These are phyloP conservation scores for Amoeboaphelidium protococcarum DNA, from an alignment of 371 early-diverging fungal genomes.

Conservation along the genomic window DNA sequence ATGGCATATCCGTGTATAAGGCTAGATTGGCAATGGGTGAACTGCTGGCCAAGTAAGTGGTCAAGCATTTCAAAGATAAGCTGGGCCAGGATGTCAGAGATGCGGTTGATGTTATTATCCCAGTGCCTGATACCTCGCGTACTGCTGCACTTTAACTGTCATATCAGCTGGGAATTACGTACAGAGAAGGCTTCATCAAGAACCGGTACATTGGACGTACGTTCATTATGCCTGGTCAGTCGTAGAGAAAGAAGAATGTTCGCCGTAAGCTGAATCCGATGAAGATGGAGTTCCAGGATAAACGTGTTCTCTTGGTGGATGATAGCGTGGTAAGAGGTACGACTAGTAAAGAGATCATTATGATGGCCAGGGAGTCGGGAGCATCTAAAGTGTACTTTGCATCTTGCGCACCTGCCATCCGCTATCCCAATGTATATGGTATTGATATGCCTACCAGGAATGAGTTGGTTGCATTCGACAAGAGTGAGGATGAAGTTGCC, in stretches of 20 bases:
- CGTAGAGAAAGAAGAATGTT: slow-evolving; percentile 52
- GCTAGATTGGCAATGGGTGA: slow-evolving; percentile 90
- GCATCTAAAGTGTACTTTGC: slow-evolving; percentile 95
- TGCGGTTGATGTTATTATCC: slow-evolving; percentile 90
- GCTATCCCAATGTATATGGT: slow-evolving; percentile 92
- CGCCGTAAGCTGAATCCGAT: slow-evolving; percentile 89
- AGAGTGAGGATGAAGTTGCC: slow-evolving; percentile 54
- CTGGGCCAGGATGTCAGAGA: slow-evolving; percentile 29
- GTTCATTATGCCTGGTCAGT: slow-evolving; percentile 95
- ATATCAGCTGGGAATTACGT: slow-evolving; percentile 48
- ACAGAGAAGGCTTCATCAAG: slow-evolving; percentile 94
- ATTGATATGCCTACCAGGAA: slow-evolving; percentile 89
- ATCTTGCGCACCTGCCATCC: slow-evolving; percentile 79
- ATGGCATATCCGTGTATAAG: slow-evolving; percentile 91
- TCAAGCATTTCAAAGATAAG: slow-evolving; percentile 36
- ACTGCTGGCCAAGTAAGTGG: slow-evolving; percentile 66
- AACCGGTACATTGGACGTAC: slow-evolving; percentile 92
- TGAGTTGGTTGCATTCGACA: slow-evolving; percentile 64
- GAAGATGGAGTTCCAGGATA: slow-evolving; percentile 74
- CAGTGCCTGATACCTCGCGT: slow-evolving; percentile 86
- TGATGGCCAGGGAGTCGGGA: slow-evolving; percentile 92
- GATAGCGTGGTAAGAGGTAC: slow-evolving; percentile 94
- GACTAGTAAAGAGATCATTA: slow-evolving; percentile 84
- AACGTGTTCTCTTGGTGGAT: slow-evolving; percentile 86
- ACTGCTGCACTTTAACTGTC: slow-evolving; percentile 74